Percentiles rank a stretch among this genome's conserved stretches.
phyloP scores from a whole-genome alignment of 2,329 filamentous ascomycete species.

The Neonectria hederae region DNA sequence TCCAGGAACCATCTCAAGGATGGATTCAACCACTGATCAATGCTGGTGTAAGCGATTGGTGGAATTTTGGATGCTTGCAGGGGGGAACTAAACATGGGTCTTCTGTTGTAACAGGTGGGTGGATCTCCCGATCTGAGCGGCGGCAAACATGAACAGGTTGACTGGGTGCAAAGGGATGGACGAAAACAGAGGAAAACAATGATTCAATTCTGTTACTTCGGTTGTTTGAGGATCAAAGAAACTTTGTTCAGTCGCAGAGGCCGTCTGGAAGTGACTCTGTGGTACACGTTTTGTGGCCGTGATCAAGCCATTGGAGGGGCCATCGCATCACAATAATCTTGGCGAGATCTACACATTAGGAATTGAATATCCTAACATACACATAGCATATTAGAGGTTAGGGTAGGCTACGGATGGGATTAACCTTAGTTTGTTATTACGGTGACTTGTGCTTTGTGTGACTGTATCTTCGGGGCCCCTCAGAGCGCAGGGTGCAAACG shows the following conservation, averaged over 20 bases:
- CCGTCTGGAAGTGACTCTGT: not conserved
- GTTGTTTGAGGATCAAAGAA: not conserved
- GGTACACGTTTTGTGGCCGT: not conserved
- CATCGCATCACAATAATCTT: not conserved
- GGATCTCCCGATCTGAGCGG: conserved; percentile 25
- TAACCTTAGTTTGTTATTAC: too few relatives aligned
- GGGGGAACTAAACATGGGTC: conserved; percentile 19
- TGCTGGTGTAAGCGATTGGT: conserved; percentile 32
- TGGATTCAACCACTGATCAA: not conserved
- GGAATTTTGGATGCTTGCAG: conserved; percentile 30
- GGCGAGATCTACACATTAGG: not conserved
- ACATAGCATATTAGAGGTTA: too few relatives aligned
- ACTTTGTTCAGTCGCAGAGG: not conserved
- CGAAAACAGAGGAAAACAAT: not conserved
- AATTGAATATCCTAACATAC: not conserved
- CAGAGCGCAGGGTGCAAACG: not conserved
- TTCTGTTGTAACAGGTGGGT: conserved; percentile 39
- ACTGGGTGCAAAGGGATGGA: not conserved
- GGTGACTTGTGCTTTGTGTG: too few relatives aligned
- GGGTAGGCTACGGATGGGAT: too few relatives aligned
- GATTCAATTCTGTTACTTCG: not conserved
- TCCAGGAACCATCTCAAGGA: not conserved
- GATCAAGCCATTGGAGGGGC: not conserved
- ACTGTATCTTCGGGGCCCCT: too few relatives aligned
- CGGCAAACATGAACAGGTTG: not conserved